phyloP scores from a whole-genome alignment of 768 basidiomycete species.

The Bullera alba region DNA sequence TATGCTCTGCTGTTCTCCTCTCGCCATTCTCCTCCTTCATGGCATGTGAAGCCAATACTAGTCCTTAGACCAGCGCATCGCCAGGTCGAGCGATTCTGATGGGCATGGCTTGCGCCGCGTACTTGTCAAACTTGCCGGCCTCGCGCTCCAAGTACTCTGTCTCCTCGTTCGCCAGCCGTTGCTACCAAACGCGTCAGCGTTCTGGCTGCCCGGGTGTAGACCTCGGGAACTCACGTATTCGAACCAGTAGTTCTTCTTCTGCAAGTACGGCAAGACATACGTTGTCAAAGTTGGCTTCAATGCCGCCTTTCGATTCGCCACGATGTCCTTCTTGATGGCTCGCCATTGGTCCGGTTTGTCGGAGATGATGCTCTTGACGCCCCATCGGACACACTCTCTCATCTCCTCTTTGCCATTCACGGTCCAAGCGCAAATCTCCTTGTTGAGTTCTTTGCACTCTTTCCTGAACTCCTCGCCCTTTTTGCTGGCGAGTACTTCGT shows the following conservation, averaged over 20 bases:
- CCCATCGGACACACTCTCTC: conserved; percentile 47
- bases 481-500: conserved; percentile 60
- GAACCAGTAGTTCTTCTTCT: conserved; percentile 33
- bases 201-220: background rate
- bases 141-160: conserved; percentile 42
- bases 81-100: conserved; percentile 19
- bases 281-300: conserved; percentile 17
- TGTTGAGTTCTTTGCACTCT: conserved; percentile 68
- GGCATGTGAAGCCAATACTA: no score
- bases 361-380: conserved; percentile 40
- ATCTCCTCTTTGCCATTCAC: conserved; percentile 76
- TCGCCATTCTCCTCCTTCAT: no score
- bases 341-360: conserved; percentile 44
- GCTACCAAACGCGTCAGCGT: background rate
- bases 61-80: background rate
- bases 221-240: conserved; percentile 12
- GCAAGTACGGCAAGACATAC: conserved; percentile 22
- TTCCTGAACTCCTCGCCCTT: conserved; percentile 67
- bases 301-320: conserved; percentile 16
- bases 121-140: conserved; percentile 32
- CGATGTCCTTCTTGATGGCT: conserved; percentile 29
- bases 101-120: conserved; percentile 14
- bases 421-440: conserved; percentile 90
- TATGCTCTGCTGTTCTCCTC: no score
- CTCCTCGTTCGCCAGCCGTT: conserved; percentile 31